Percentiles rank a stretch among this genome's conserved stretches.
These are phyloP conservation scores for Tetradesmus lagerheimii DNA, from an alignment of 139 green algal species.

Conservation along the genomic window DNA sequence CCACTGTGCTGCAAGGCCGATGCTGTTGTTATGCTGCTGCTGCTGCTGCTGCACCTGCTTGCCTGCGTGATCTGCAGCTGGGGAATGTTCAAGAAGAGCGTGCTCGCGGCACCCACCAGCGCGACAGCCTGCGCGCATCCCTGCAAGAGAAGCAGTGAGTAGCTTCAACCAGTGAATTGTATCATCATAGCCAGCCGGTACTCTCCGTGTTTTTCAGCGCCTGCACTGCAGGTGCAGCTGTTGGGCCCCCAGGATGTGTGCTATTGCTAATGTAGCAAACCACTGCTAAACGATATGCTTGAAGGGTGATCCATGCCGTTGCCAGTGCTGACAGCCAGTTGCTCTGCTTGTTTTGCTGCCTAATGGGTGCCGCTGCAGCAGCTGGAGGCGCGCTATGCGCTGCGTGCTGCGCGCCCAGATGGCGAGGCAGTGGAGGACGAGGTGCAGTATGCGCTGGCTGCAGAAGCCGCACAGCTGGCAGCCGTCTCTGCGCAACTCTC, in stretches of 20 bases:
- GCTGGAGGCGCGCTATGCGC: slow-evolving; percentile 15
- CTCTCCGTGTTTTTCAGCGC: background rate
- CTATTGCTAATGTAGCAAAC: no score
- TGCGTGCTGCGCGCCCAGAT: background rate
- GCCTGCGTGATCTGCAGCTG: background rate
- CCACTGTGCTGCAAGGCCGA: no score
- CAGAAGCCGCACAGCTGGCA: slow-evolving; percentile 22
- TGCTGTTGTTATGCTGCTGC: no score
- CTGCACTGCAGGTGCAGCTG: background rate
- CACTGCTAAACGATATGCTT: background rate
- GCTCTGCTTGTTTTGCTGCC: no score
- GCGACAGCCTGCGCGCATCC: background rate
- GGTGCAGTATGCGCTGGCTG: slow-evolving; percentile 24
- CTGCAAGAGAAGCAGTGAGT: slow-evolving; percentile 39
- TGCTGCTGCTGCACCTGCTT: background rate
- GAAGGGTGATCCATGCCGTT: background rate
- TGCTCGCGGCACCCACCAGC: background rate
- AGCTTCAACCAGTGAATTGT: background rate
- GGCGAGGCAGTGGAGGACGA: slow-evolving; percentile 27
- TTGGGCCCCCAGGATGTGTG: background rate
- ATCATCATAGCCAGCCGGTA: background rate
- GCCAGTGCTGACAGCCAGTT: background rate
- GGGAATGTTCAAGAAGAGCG: slow-evolving; percentile 24
- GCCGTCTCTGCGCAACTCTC: slow-evolving; percentile 29
- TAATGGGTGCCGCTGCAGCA: slow-evolving; percentile 29